These are phyloP conservation scores for Platanus orientalis DNA, from an alignment of 164 flowering plant species.

Conservation along the genomic window DNA sequence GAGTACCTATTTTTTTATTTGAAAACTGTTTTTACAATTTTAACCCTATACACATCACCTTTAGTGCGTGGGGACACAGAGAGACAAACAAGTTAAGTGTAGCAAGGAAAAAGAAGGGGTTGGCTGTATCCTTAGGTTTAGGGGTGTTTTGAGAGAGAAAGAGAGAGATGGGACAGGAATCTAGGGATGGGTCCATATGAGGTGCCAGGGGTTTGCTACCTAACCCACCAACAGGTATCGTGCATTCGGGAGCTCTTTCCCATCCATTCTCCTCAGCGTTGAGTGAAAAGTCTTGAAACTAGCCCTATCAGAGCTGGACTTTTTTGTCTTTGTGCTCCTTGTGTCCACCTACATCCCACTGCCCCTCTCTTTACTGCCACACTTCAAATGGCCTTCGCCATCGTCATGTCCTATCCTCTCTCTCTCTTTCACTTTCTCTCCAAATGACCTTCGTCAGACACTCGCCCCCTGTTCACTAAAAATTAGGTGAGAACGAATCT, in stretches of 20 bases:
- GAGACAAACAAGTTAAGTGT: no score
- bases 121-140: conserved; percentile 1
- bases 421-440: conserved; percentile 6
- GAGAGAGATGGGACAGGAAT: conserved; percentile 34
- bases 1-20: no score
- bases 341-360: conserved; percentile 11
- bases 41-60: no score
- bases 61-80: not conserved
- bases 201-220: conserved; percentile 68
- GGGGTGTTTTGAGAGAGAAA: conserved; percentile 2
- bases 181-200: conserved; percentile 44
- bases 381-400: conserved; percentile 11
- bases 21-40: no score
- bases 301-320: conserved; percentile 24
- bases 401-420: not conserved
- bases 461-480: no score
- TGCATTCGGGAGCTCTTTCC: conserved; percentile 41
- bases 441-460: no score
- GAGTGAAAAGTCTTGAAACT: not conserved
- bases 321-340: conserved; percentile 20
- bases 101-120: conserved; percentile 13
- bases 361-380: conserved; percentile 2
- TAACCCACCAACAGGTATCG: conserved; percentile 77
- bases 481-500: no score
- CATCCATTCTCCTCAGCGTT: conserved; percentile 21